phyloP scores from a whole-genome alignment of 176 grass and related monocot genomes.

The Tillandsia fasciculata region DNA sequence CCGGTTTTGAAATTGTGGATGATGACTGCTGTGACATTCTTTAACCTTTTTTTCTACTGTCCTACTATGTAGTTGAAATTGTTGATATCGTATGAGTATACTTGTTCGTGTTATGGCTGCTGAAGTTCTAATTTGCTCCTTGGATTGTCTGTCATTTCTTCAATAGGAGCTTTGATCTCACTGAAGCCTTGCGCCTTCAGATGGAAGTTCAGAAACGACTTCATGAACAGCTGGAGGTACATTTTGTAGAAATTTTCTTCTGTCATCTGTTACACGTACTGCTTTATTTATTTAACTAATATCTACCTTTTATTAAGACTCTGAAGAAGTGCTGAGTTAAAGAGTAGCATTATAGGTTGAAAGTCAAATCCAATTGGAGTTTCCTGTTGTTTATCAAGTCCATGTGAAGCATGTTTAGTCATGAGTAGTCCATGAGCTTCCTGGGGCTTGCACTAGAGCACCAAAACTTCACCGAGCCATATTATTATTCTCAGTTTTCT shows the following conservation, averaged over 20 bases:
- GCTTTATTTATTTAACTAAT: neutral
- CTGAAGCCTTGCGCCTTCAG: slow-evolving; percentile 82
- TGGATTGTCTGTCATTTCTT: slow-evolving; percentile 23
- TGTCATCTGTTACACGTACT: neutral
- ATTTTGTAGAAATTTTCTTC: slow-evolving; percentile 4
- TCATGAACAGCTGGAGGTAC: slow-evolving; percentile 96
- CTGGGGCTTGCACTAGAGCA: no score
- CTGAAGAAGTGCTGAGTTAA: neutral
- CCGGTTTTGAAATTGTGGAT: neutral
- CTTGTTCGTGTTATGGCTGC: neutral
- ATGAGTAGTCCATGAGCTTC: no score
- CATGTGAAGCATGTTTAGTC: no score
- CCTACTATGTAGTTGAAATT: no score
- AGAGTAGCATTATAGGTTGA: neutral
- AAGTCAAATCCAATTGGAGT: neutral
- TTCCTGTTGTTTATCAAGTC: no score
- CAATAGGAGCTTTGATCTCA: slow-evolving; percentile 79
- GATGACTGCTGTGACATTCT: neutral
- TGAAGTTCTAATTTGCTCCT: slow-evolving; percentile 1
- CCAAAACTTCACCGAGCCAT: no score
- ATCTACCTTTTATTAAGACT: neutral
- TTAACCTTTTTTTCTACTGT: no score
- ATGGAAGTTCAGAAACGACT: slow-evolving; percentile 97
- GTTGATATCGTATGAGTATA: no score
- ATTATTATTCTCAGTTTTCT: no score